These are phyloP conservation scores for Orbilia javanica DNA, from an alignment of 2,329 filamentous ascomycete species.

Conservation along the genomic window DNA sequence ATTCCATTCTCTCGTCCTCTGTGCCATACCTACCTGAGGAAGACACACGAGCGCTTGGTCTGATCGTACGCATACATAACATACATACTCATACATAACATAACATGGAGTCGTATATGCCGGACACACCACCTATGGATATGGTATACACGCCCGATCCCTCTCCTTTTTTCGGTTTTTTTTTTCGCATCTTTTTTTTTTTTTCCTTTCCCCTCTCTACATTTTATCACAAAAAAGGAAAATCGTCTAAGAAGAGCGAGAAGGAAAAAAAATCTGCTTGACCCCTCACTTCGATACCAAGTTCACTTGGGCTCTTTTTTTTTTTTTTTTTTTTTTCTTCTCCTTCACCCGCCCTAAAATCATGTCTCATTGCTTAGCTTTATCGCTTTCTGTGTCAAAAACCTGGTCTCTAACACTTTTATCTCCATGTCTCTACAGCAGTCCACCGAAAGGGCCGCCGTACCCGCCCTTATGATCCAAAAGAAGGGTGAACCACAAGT, in stretches of 20 bases:
- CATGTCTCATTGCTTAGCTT: conserved; percentile 36
- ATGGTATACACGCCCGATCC: conserved; percentile 42
- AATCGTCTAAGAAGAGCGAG: neutral
- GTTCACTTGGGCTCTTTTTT: neutral
- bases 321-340: conserved; percentile 10
- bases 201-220: neutral
- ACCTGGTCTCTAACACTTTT: conserved; percentile 17
- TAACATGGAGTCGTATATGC: conserved; percentile 52
- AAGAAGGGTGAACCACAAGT: conserved; percentile 59
- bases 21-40: conserved; percentile 21
- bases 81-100: neutral
- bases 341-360: conserved; percentile 5
- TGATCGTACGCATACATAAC: conserved; percentile 5
- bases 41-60: conserved; percentile 9
- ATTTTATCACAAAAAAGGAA: neutral
- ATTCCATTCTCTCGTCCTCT: conserved; percentile 71
- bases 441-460: conserved; percentile 39
- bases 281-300: conserved; percentile 4
- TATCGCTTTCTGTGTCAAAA: conserved; percentile 28
- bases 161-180: neutral
- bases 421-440: conserved; percentile 34
- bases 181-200: conserved; percentile 14
- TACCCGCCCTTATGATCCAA: conserved; percentile 57
- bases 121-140: conserved; percentile 50
- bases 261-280: neutral